These are phyloP conservation scores for Penicillium sp. DNA, from an alignment of 2,329 filamentous ascomycete species.

Conservation along the genomic window DNA sequence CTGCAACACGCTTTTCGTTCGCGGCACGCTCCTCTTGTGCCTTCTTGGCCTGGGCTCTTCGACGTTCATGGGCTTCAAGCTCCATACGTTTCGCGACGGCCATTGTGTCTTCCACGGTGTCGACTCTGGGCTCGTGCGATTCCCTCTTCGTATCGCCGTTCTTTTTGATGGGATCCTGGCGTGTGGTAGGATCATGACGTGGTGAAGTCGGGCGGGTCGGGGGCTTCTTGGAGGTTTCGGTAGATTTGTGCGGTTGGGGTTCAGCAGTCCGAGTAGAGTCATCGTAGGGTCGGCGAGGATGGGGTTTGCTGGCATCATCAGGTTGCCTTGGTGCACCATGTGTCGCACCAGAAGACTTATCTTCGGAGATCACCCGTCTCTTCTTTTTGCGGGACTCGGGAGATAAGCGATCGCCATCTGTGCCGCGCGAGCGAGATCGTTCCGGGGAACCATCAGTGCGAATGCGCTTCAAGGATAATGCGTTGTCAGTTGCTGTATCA, in stretches of 20 bases:
- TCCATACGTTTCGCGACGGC: conserved; percentile 27
- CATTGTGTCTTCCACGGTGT: conserved; percentile 25
- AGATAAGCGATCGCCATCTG: conserved; percentile 26
- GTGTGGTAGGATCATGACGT: conserved; percentile 7
- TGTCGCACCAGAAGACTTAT: conserved; percentile 24
- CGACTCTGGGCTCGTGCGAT: conserved; percentile 22
- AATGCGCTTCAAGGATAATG: conserved; percentile 31
- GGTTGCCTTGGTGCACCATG: conserved; percentile 28
- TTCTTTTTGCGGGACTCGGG: conserved; percentile 37
- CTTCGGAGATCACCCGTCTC: conserved; percentile 35
- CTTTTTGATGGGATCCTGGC: conserved; percentile 11
- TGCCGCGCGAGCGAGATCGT: conserved; percentile 29
- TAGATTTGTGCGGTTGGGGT: conserved; percentile 6
- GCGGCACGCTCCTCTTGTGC: conserved; percentile 27
- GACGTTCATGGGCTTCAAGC: conserved; percentile 21
- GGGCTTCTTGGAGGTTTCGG: conserved; percentile 12
- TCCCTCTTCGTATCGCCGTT: conserved; percentile 28
- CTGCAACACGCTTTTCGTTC: conserved; percentile 22
- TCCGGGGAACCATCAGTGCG: conserved; percentile 38
- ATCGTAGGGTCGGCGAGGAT: conserved; percentile 13
- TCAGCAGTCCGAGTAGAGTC: conserved; percentile 9
- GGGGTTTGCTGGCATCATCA: conserved; percentile 17
- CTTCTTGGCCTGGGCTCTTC: conserved; percentile 21
- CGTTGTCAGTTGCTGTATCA: conserved; percentile 22
- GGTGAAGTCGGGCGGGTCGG: conserved; percentile 3